A percentile compares a stretch with the other conserved stretches of the same genome.
Evolutionary conservation across 1,284 basidiomycete genomes (phyloP).

Genomic region (Lignosus rhinocerotis): DNA sequence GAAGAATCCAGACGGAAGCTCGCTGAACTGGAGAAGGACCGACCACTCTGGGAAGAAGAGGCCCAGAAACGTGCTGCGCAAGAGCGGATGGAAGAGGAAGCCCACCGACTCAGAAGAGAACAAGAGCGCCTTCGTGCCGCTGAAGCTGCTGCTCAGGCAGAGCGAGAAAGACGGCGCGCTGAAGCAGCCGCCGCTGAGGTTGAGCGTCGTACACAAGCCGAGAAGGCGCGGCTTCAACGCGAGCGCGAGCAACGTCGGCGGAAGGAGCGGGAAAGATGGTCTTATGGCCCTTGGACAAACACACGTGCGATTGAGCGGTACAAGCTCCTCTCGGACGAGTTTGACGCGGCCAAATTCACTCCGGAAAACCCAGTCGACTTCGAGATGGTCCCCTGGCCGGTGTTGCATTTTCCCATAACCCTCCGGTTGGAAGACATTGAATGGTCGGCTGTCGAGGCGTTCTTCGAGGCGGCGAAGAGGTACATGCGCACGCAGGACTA

Average conservation of each 20-base stretch:
- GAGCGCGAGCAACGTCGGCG: slow-evolving; percentile 34
- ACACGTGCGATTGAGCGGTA: slow-evolving; percentile 68
- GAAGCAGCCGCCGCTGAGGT: slow-evolving; percentile 30
- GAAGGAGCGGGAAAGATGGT: slow-evolving; percentile 50
- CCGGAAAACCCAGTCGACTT: slow-evolving; percentile 51
- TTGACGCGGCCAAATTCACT: slow-evolving; percentile 61
- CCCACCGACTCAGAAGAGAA: slow-evolving; percentile 34
- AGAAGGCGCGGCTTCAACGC: slow-evolving; percentile 28
- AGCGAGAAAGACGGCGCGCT: slow-evolving; percentile 31
- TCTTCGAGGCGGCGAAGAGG: slow-evolving; percentile 54
- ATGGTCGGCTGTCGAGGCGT: slow-evolving; percentile 68
- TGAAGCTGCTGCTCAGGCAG: slow-evolving; percentile 28
- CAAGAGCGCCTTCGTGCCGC: slow-evolving; percentile 39
- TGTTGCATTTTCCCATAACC: slow-evolving; percentile 49
- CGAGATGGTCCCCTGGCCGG: slow-evolving; percentile 71
- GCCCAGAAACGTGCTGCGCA: slow-evolving; percentile 46
- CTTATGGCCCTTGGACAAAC: slow-evolving; percentile 56
- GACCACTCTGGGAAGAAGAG: slow-evolving; percentile 59
- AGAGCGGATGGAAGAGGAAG: slow-evolving; percentile 49
- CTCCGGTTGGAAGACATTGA: slow-evolving; percentile 64
- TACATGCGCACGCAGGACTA: slow-evolving; percentile 61
- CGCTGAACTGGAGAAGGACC: slow-evolving; percentile 65
- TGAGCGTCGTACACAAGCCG: slow-evolving; percentile 32
- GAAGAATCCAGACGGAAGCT: slow-evolving; percentile 68
- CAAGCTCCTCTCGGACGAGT: slow-evolving; percentile 54